Percentiles rank a stretch among this genome's conserved stretches.
Evolutionary conservation across 768 basidiomycete species (phyloP).

Genomic region (Podaxis sp.): DNA sequence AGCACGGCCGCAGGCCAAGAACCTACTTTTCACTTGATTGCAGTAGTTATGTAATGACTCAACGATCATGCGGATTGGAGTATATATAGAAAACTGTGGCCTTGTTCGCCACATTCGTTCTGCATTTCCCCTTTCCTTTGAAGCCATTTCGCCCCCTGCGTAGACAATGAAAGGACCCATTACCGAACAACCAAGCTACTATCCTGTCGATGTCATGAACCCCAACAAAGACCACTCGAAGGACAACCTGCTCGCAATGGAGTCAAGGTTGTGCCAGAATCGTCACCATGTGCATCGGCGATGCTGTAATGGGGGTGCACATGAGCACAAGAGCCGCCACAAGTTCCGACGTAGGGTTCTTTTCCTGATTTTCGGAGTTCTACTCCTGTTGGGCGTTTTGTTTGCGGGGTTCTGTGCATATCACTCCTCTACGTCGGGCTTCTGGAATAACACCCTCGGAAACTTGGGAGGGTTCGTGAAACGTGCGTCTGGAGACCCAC

Average conservation of each 20-base stretch:
- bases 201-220: neutral
- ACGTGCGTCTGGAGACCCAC: constrained; percentile 1
- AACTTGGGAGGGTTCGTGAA: constrained; percentile 1
- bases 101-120: neutral
- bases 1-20: no score
- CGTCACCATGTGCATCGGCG: neutral
- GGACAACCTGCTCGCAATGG: neutral
- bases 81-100: neutral
- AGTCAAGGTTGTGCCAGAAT: neutral
- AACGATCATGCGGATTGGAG: neutral
- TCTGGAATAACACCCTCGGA: neutral
- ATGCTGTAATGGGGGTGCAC: neutral
- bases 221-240: neutral
- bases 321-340: neutral
- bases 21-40: no score
- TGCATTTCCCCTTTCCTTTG: neutral
- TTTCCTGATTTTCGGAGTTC: neutral
- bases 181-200: neutral
- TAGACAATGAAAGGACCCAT: neutral
- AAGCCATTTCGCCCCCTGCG: neutral
- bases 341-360: neutral
- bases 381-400: neutral
- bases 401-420: neutral
- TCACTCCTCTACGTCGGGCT: neutral
- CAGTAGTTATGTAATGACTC: no score